These are phyloP conservation scores for Trypanosoma lewisi DNA, from an alignment of 208 protist genomes.

Conservation along the genomic window DNA sequence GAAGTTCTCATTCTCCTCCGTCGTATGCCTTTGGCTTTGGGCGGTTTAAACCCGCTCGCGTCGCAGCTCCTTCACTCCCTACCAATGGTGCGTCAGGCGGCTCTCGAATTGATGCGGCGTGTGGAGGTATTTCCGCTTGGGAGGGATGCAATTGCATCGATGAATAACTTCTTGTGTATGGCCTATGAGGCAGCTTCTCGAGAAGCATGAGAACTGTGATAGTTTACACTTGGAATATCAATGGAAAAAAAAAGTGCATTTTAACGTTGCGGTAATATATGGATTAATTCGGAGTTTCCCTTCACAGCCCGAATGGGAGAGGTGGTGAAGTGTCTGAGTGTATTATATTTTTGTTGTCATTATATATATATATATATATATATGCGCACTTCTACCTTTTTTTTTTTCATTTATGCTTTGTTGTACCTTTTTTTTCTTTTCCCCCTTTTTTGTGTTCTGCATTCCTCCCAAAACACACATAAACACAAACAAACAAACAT, in stretches of 20 bases:
- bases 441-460: background rate
- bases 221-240: too few species aligned
- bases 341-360: too few species aligned
- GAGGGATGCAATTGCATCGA: conserved; percentile 48
- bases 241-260: background rate
- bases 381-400: background rate
- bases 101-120: conserved; percentile 39
- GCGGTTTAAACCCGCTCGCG: conserved; percentile 58
- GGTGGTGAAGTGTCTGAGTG: too few species aligned
- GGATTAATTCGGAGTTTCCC: too few species aligned
- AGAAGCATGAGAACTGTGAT: background rate
- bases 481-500: too few species aligned
- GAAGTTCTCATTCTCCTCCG: conserved; percentile 60
- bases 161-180: conserved; percentile 72
- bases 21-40: conserved; percentile 59
- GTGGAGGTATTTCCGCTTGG: conserved; percentile 50
- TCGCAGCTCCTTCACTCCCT: conserved; percentile 63
- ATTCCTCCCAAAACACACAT: background rate
- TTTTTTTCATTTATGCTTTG: too few species aligned
- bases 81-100: conserved; percentile 29
- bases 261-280: background rate
- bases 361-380: background rate
- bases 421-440: background rate
- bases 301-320: too few species aligned
- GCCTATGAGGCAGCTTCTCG: conserved; percentile 49